Base-by-base conservation (phyloP, 2,329 filamentous ascomycete genomes). In the Hypomyces perniciosus region DNA sequence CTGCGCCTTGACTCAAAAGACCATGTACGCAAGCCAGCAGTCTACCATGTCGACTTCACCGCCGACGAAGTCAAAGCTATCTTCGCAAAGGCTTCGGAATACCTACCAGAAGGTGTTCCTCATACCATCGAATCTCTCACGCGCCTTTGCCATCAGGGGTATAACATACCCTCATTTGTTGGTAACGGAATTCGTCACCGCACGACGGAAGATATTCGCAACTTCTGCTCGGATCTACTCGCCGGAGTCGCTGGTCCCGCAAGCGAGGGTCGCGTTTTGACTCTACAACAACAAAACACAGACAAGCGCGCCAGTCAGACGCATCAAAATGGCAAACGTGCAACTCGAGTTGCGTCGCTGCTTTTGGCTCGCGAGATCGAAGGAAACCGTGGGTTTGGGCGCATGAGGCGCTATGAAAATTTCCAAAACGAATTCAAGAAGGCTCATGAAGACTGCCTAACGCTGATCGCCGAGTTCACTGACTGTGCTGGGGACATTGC, bases 401-500 rank as follows among this genome's bases (percentile, higher is more conserved):
- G 66, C 2, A 71, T 66, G 53, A 66, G 73, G 4, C 60, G 62
- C 10, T 72, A 71, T 4, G 56, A 69, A 13, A 74, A 78, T 54
- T 74, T 79, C 34, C 66, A 66, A 20, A 72, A 72, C 34, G 70
- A 73, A 35, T 70, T 78, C 38, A 68, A 61, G 26, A 72, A 67
- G 35, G 62, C 67, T 27, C 65, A 67, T 5, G 81, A 84, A 56
- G 81, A 85, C 51, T 67, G 65, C 2, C 56, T 85, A 4, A 68
- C 72, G 43, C 65, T 75, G 7, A 68, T 74, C 29, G 69, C 74
- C 3, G 76, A 83, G 58, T 85, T 80, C 71, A 80, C 75, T 2
- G 77, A 79, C 56, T 83, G 80, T 47, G 80, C 81, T 30, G 81
- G 82, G 4, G 81, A 85, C 57, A 76, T 85, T 40, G 70, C 74